phyloP scores from a whole-genome alignment of 306 rosid species.

The Rosa persica region DNA sequence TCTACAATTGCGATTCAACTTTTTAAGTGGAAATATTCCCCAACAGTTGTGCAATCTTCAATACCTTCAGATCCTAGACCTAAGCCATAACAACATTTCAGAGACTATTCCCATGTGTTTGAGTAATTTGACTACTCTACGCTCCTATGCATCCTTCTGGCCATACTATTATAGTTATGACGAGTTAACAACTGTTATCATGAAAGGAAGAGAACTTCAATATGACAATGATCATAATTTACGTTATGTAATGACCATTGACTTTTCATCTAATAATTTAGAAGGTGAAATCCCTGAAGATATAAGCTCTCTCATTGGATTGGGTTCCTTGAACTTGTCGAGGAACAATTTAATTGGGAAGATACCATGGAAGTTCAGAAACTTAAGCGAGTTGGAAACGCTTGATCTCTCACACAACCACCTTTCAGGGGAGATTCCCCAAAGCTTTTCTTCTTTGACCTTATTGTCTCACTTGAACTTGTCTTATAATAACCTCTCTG shows the following conservation, averaged over 20 bases:
- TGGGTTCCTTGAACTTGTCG: conserved; percentile 10
- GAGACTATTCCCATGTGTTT: conserved; percentile 21
- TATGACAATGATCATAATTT: neutral
- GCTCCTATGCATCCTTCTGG: no score
- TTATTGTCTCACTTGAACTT: conserved; percentile 15
- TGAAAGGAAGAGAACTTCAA: conserved; percentile 19
- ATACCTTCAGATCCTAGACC: conserved; percentile 9
- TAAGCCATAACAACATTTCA: conserved; percentile 7
- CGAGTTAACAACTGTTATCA: neutral
- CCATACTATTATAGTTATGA: no score
- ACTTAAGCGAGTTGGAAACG: neutral
- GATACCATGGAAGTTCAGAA: conserved; percentile 14
- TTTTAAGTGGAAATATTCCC: conserved; percentile 9
- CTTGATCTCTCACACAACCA: conserved; percentile 21
- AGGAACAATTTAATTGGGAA: conserved; percentile 12
- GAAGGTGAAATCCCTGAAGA: conserved; percentile 17
- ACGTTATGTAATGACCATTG: neutral
- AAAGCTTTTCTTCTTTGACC: conserved; percentile 2
- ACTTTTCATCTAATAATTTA: conserved; percentile 20
- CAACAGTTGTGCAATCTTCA: conserved; percentile 5
- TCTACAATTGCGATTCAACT: conserved; percentile 8
- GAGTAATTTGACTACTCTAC: conserved; percentile 2
- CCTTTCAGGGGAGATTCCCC: conserved; percentile 14
- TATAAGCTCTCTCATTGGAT: neutral
- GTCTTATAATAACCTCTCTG: conserved; percentile 16